Evolutionary conservation across 148 eudicot genomes (phyloP).

Genomic region (Diospyros lotus): DNA sequence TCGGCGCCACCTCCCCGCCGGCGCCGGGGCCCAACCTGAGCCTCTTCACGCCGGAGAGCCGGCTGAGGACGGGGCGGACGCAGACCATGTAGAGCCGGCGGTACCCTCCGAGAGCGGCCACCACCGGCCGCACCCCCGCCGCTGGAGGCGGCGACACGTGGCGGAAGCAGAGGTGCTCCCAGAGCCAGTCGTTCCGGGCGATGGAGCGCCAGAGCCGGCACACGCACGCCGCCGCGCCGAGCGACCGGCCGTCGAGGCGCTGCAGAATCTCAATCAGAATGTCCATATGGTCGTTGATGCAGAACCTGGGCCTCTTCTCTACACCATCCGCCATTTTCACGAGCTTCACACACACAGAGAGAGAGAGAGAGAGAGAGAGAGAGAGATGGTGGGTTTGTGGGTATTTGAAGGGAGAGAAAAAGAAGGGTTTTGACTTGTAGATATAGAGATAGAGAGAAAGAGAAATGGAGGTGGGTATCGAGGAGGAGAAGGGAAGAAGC

Average conservation of each 20-base stretch:
- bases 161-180: constrained; percentile 88
- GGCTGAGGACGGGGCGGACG: constrained; percentile 43
- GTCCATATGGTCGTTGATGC: constrained; percentile 68
- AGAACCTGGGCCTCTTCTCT: constrained; percentile 18
- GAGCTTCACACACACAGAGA: constrained; percentile 11
- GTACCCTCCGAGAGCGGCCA: constrained; percentile 76
- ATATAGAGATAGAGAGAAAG: not conserved
- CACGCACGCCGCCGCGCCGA: constrained; percentile 65
- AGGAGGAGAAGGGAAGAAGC: constrained; percentile 16
- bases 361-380: constrained; percentile 1
- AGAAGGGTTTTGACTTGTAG: not conserved
- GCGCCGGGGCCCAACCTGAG: constrained; percentile 6
- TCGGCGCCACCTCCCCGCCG: constrained; percentile 18
- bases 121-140: constrained; percentile 35
- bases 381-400: not conserved
- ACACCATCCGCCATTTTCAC: constrained; percentile 4
- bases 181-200: constrained; percentile 49
- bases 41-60: constrained; percentile 11
- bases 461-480: constrained; percentile 10
- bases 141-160: constrained; percentile 56
- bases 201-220: constrained; percentile 63
- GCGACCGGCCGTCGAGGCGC: constrained; percentile 55
- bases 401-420: not conserved
- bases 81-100: constrained; percentile 63
- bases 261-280: constrained; percentile 58